Evolutionary conservation across 345 rosid species (phyloP).

Genomic region (Camelina hispida): DNA sequence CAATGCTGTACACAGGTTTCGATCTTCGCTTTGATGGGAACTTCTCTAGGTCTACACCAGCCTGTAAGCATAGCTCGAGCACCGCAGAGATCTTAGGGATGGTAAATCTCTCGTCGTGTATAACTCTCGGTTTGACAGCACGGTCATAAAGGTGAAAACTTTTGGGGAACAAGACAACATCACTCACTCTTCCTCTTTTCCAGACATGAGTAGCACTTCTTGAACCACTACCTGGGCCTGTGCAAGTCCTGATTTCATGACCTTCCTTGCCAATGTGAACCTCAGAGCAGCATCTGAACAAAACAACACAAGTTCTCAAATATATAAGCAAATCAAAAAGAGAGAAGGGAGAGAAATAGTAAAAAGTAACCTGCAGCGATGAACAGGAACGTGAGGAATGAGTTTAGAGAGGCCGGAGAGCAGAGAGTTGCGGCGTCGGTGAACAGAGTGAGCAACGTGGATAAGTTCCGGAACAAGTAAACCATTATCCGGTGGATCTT

Average conservation of each 20-base stretch:
- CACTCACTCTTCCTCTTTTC: slow-evolving; percentile 66
- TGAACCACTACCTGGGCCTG: slow-evolving; percentile 68
- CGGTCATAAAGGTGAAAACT: slow-evolving; percentile 86
- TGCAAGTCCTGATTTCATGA: slow-evolving; percentile 79
- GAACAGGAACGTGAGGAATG: slow-evolving; percentile 54
- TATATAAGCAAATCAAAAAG: not conserved
- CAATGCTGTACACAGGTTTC: slow-evolving; percentile 80
- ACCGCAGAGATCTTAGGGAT: slow-evolving; percentile 70
- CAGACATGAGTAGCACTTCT: slow-evolving; percentile 79
- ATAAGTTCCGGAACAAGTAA: slow-evolving; percentile 76
- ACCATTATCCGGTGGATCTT: slow-evolving; percentile 79
- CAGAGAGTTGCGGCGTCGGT: slow-evolving; percentile 55
- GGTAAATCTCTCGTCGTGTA: slow-evolving; percentile 60
- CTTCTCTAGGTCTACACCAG: slow-evolving; percentile 72
- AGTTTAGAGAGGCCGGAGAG: slow-evolving; percentile 65
- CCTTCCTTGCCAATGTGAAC: slow-evolving; percentile 73
- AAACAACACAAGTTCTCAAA: slow-evolving; percentile 8
- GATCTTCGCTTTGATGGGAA: slow-evolving; percentile 73
- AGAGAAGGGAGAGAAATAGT: not conserved
- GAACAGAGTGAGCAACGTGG: slow-evolving; percentile 65
- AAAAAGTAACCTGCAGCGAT: slow-evolving; percentile 64
- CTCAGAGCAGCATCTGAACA: slow-evolving; percentile 64
- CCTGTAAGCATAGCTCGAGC: slow-evolving; percentile 83
- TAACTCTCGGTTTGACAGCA: slow-evolving; percentile 79
- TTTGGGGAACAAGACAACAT: slow-evolving; percentile 68